phyloP scores from a whole-genome alignment of 176 grass and related monocot genomes.

The Oryza officinalis region DNA sequence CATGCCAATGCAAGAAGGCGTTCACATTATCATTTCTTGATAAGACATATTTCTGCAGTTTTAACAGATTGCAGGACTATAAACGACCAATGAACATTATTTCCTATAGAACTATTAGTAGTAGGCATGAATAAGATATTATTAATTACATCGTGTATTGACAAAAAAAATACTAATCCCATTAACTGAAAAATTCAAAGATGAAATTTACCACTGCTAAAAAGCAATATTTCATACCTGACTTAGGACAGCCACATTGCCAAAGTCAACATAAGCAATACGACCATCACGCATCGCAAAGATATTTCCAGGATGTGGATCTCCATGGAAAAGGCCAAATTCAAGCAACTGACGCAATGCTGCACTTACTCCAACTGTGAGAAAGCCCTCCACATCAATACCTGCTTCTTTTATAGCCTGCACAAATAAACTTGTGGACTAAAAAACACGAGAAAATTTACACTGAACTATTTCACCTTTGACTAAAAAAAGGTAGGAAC shows the following conservation, averaged over 20 bases:
- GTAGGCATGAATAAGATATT: background rate
- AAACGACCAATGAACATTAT: background rate
- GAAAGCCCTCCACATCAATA: conserved; percentile 90
- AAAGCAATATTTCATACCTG: conserved; percentile 48
- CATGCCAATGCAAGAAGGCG: conserved; percentile 8
- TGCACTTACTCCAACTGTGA: conserved; percentile 96
- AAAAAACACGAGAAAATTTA: conserved; percentile 28
- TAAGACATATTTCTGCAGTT: background rate
- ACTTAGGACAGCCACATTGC: conserved; percentile 96
- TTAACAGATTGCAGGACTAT: conserved; percentile 20
- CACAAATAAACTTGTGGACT: conserved; percentile 35
- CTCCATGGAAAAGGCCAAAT: conserved; percentile 98
- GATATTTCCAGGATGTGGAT: conserved; percentile 99
- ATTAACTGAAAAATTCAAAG: background rate
- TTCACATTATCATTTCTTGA: conserved; percentile 2
- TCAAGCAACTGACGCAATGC: conserved; percentile 89
- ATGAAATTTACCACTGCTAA: background rate
- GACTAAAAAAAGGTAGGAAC: conserved; percentile 8
- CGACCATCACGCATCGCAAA: conserved; percentile 98
- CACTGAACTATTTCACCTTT: conserved; percentile 24
- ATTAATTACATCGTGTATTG: background rate
- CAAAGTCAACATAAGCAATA: conserved; percentile 99
- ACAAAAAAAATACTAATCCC: conserved; percentile 3
- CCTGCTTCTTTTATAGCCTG: conserved; percentile 93
- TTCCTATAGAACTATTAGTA: background rate